These are phyloP conservation scores for Gyromitra esculenta DNA, from an alignment of 2,329 filamentous ascomycete species.

Conservation along the genomic window DNA sequence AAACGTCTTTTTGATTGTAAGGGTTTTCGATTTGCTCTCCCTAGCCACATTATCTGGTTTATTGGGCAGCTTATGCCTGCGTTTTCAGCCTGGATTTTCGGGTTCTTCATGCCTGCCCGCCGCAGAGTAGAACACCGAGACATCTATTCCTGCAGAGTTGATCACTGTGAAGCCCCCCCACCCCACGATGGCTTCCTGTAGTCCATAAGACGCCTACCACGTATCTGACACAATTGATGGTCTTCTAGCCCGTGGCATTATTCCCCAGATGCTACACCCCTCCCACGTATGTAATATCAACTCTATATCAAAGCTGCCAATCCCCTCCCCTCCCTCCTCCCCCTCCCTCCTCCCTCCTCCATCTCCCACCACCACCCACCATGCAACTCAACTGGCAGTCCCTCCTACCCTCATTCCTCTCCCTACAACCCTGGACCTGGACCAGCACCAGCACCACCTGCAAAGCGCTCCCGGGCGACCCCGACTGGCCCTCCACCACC, in stretches of 20 bases:
- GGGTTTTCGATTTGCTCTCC: too few relatives aligned
- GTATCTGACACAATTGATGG: not conserved
- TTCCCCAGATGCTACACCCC: not conserved
- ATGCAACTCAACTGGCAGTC: not conserved
- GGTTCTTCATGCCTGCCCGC: too few relatives aligned
- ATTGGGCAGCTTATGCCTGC: too few relatives aligned
- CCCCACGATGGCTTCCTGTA: not conserved
- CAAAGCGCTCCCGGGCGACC: constrained; percentile 12
- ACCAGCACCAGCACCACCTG: not conserved
- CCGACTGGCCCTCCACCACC: not conserved
- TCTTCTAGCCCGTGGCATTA: not conserved
- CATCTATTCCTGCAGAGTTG: not conserved
- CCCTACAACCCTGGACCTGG: not conserved
- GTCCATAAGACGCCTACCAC: not conserved
- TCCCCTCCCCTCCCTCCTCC: too few relatives aligned
- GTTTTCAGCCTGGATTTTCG: too few relatives aligned
- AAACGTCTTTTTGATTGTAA: too few relatives aligned
- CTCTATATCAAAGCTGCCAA: not conserved
- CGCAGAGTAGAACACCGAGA: too few relatives aligned
- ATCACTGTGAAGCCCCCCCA: not conserved
- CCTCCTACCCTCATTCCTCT: not conserved
- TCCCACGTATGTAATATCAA: too few relatives aligned
- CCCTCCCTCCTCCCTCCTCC: not conserved
- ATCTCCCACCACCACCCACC: not conserved
- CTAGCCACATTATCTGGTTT: too few relatives aligned